Base-by-base conservation (phyloP, 192 early-diverging fungal genomes). In the Backusella mclennaniae region DNA sequence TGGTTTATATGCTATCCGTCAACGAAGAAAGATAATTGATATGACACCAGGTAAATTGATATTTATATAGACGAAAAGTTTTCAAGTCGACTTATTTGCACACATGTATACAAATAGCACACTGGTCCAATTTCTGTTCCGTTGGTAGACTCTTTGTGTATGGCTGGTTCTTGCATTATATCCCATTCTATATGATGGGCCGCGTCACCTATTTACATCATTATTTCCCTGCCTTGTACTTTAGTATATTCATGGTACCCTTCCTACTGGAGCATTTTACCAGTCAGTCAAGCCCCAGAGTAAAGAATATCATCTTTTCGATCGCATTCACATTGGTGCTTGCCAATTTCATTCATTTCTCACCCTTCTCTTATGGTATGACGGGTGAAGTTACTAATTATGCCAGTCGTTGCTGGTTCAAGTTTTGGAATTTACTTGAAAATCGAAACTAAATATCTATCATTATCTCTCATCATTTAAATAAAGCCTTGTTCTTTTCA, bases 171-270 rank as follows among this genome's bases (percentile, higher is more conserved):
- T 80, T 98, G 66, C 98, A 99, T 82, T 99, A 97, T 82, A 44
- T 93, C 36, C 97, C 97, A 21, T 98, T 98, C 87, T 97, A 83
- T 76, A 89, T 98, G 68, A 98, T 99, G 95, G 97, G 97, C 35
- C 93, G 98, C 36, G 96, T 98, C 49, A 95, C 93, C 0, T 99
- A 98, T 69, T 82, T 98, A 39, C 98, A 99, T 80, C 98, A 98
- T 82, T 98, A 98, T 80, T 97, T 98, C 85, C 96, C 97, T 1
- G 95, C 96, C 0, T 78, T 98, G 35, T 98, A 98, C 83, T 99
- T 98, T 88, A 90, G 92, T 19, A 91, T 98, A 75, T 88, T 98
- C 70, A 86, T 93, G 75, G 84, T 91, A 12, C 90, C 89, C 8
- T 93, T 89, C 78, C 35, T 95, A 23, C 66, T 95, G 21, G 96